Percentiles rank a stretch among this genome's conserved stretches.
These are phyloP conservation scores for Ganoderma resinaceum DNA, from an alignment of 1,284 basidiomycete genomes.

Conservation along the genomic window DNA sequence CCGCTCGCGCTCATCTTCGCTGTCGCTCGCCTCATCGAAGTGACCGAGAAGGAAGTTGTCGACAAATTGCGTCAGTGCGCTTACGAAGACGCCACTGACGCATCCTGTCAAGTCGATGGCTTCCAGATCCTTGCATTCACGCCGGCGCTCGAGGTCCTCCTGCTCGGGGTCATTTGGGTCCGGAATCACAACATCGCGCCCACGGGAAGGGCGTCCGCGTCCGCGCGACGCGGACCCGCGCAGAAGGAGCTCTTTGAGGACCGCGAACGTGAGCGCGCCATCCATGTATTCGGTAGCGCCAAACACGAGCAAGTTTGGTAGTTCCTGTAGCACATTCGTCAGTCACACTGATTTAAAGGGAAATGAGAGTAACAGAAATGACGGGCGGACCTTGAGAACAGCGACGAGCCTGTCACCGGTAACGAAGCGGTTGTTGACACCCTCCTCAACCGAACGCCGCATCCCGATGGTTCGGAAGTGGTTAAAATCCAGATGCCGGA, in stretches of 20 bases:
- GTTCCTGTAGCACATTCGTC: conserved; percentile 61
- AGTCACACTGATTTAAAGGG: neutral
- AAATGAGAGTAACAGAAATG: neutral
- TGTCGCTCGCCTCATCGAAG: conserved; percentile 55
- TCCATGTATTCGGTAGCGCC: conserved; percentile 98
- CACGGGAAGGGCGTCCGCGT: conserved; percentile 73
- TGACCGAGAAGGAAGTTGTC: conserved; percentile 65
- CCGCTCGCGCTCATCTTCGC: conserved; percentile 48
- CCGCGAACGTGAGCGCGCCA: conserved; percentile 81
- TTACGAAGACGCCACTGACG: conserved; percentile 88
- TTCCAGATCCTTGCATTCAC: conserved; percentile 83
- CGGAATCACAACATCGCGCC: conserved; percentile 55
- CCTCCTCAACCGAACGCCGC: conserved; percentile 90
- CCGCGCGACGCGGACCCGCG: conserved; percentile 76
- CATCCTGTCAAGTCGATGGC: conserved; percentile 96
- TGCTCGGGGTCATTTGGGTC: conserved; percentile 65
- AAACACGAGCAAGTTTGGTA: conserved; percentile 82
- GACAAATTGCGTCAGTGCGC: conserved; percentile 86
- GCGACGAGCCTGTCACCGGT: conserved; percentile 87
- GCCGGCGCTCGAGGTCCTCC: conserved; percentile 75
- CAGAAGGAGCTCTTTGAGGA: conserved; percentile 87
- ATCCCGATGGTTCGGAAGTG: conserved; percentile 96
- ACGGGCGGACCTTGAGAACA: conserved; percentile 74
- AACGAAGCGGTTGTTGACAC: conserved; percentile 90
- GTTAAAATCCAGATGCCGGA: conserved; percentile 87